Evolutionary conservation across 2,329 filamentous ascomycete species (phyloP).

Genomic region (Talaromyces sp.): DNA sequence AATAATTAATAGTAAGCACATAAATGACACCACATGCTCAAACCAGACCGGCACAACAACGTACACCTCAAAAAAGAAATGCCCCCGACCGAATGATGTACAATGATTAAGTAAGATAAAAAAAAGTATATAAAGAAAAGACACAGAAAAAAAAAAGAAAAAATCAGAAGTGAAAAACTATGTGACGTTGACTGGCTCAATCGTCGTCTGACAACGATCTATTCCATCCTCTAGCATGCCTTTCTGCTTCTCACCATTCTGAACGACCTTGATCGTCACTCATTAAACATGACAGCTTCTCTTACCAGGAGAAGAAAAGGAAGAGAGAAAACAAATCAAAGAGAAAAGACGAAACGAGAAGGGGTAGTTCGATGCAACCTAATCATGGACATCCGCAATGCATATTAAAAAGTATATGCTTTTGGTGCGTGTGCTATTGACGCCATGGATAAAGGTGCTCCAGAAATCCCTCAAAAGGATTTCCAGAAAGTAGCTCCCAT

Average conservation of each 20-base stretch:
- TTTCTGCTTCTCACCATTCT: neutral
- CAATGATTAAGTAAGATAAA: neutral
- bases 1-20: neutral
- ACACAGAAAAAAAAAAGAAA: neutral
- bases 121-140: neutral
- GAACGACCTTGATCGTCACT: constrained; percentile 10
- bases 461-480: neutral
- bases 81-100: neutral
- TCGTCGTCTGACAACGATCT: neutral
- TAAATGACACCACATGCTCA: neutral
- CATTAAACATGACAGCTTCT: constrained; percentile 12
- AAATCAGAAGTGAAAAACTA: neutral
- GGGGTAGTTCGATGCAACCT: neutral
- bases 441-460: neutral
- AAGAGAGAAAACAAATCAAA: neutral
- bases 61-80: neutral
- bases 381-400: neutral
- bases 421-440: neutral
- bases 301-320: constrained; percentile 4
- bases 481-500: neutral
- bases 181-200: neutral
- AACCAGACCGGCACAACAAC: neutral
- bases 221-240: neutral
- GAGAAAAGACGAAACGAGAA: neutral
- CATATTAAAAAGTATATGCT: neutral